phyloP scores from a whole-genome alignment of 2,329 filamentous ascomycete genomes.

The Gaeumannomyces sp. region DNA sequence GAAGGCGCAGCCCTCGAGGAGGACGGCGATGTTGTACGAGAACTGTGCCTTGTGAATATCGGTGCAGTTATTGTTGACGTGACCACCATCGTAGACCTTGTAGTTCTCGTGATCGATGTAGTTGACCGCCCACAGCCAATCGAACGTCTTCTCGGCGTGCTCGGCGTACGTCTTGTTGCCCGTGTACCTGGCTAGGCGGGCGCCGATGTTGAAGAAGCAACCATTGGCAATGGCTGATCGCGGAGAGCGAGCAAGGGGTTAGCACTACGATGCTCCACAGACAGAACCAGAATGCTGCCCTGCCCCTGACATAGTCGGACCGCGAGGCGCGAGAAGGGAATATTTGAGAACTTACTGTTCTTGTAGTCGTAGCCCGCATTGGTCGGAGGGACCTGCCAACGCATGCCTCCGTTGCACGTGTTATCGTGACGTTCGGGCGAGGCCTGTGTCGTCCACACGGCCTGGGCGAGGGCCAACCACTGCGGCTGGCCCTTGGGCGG shows the following conservation, averaged over 20 bases:
- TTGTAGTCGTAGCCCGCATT: constrained; percentile 76
- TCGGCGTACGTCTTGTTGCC: constrained; percentile 58
- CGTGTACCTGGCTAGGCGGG: constrained; percentile 67
- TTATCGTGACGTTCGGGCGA: constrained; percentile 48
- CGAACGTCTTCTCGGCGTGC: constrained; percentile 55
- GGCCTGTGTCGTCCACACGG: constrained; percentile 60
- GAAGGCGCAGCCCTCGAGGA: constrained; percentile 57
- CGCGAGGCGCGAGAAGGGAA: too few relatives aligned
- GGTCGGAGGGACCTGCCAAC: constrained; percentile 71
- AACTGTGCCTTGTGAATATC: constrained; percentile 57
- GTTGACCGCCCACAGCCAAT: constrained; percentile 50
- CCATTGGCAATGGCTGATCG: constrained; percentile 47
- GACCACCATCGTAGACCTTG: constrained; percentile 59
- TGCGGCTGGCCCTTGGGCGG: constrained; percentile 47
- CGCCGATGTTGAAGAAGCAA: constrained; percentile 58
- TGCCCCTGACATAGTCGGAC: too few relatives aligned
- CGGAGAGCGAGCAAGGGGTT: neutral
- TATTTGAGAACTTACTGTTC: constrained; percentile 29
- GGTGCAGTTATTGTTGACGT: constrained; percentile 52
- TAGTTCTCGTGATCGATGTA: constrained; percentile 50
- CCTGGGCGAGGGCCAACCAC: constrained; percentile 63
- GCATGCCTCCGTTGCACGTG: constrained; percentile 63
- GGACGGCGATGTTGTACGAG: constrained; percentile 59
- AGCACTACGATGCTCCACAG: neutral
- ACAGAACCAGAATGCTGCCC: too few relatives aligned